Evolutionary conservation across 2,329 filamentous ascomycete species (phyloP).

Genomic region (Botrytis tulipae): DNA sequence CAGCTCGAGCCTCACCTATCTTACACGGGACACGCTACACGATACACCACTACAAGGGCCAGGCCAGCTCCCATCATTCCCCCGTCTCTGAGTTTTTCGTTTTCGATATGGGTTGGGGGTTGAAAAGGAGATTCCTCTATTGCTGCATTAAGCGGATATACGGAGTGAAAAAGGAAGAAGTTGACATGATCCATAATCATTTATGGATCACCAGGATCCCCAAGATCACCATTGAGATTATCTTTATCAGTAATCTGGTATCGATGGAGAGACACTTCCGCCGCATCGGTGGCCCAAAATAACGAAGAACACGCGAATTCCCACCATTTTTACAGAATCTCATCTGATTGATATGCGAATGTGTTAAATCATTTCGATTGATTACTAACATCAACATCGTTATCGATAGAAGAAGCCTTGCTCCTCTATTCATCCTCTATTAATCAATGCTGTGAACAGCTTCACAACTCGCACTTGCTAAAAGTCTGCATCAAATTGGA

Average conservation of each 20-base stretch:
- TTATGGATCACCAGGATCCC: conserved; percentile 4
- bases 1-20: not conserved
- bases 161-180: not conserved
- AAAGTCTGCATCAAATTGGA: not conserved
- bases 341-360: not conserved
- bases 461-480: not conserved
- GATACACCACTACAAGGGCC: not conserved
- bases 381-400: not conserved
- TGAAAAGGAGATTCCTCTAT: not conserved
- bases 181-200: not conserved
- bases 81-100: not conserved
- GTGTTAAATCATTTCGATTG: not conserved
- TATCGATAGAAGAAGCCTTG: not conserved
- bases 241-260: not conserved
- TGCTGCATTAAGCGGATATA: not conserved
- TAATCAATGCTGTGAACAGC: not conserved
- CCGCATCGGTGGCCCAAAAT: not conserved
- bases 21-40: not conserved
- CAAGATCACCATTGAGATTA: not conserved
- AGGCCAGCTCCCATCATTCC: not conserved
- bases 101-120: not conserved
- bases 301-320: not conserved
- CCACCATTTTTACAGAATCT: not conserved
- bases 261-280: not conserved
- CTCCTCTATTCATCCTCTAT: not conserved